These are phyloP conservation scores for Schizothecium vesticola DNA, from an alignment of 495 filamentous ascomycete genomes.

Conservation along the genomic window DNA sequence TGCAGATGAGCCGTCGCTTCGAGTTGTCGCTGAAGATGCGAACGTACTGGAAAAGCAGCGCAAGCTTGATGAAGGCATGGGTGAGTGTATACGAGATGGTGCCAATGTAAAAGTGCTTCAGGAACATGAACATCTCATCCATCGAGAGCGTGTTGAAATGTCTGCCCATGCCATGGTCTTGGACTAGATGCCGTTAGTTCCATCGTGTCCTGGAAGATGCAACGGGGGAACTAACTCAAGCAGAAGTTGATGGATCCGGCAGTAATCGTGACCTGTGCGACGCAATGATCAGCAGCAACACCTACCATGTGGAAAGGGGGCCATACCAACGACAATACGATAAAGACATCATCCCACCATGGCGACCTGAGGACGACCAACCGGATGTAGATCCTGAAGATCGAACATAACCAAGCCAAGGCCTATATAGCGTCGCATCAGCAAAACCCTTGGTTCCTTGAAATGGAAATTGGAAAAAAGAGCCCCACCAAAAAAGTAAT, in stretches of 20 bases:
- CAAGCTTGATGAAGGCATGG: conserved; percentile 28
- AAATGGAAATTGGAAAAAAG: too few relatives aligned
- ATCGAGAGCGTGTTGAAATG: background rate
- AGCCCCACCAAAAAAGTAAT: background rate
- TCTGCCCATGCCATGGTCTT: background rate
- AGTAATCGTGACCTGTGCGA: too few relatives aligned
- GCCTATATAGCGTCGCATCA: conserved; percentile 9
- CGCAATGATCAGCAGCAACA: too few relatives aligned
- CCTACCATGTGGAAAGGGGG: too few relatives aligned
- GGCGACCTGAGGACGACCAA: conserved; percentile 17
- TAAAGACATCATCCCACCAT: conserved; percentile 26
- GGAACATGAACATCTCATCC: background rate
- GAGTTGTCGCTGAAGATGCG: conserved; percentile 19
- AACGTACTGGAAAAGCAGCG: conserved; percentile 29
- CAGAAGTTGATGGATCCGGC: background rate
- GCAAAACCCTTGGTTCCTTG: too few relatives aligned
- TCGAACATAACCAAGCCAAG: conserved; percentile 19
- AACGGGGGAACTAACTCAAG: conserved; percentile 8
- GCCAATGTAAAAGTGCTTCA: conserved; percentile 24
- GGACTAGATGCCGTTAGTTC: background rate
- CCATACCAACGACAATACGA: conserved; percentile 20
- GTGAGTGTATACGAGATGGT: conserved; percentile 20
- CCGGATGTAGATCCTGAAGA: conserved; percentile 22
- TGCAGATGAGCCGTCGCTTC: conserved; percentile 10
- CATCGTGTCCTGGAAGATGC: background rate